Evolutionary conservation across 106 monocot genomes (phyloP).

Genomic region (Alisma plantagoaquatica): DNA sequence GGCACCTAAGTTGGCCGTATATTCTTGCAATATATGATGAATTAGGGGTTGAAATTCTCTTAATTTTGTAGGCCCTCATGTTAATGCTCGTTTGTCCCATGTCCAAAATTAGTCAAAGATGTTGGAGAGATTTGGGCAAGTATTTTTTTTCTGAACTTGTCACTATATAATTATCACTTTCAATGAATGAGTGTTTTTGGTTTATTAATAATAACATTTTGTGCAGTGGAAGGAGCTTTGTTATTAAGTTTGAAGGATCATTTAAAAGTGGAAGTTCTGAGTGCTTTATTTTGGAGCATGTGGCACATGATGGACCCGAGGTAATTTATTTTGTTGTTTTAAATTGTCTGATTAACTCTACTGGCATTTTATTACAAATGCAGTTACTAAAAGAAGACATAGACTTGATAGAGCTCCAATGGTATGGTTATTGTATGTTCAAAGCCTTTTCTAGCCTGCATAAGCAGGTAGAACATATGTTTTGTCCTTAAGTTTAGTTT

Average conservation of each 20-base stretch:
- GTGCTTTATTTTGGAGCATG: conserved; percentile 91
- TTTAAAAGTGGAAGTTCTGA: conserved; percentile 56
- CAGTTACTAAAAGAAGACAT: conserved; percentile 84
- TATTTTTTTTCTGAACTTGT: background rate
- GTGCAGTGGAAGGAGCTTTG: conserved; percentile 68
- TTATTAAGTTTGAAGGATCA: conserved; percentile 83
- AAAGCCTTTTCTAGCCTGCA: conserved; percentile 87
- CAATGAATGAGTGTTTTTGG: background rate
- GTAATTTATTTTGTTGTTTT: no score
- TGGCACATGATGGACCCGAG: conserved; percentile 97
- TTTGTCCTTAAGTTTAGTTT: no score
- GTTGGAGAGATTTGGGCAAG: conserved; percentile 93
- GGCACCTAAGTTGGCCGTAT: no score
- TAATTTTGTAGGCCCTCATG: conserved; percentile 84
- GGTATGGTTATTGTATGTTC: conserved; percentile 96
- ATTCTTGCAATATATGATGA: no score
- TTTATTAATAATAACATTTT: no score
- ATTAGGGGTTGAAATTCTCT: no score
- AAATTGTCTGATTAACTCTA: no score
- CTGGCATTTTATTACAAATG: no score
- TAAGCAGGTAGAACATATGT: no score
- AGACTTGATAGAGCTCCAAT: conserved; percentile 55
- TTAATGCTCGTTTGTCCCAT: conserved; percentile 76
- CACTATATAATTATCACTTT: background rate
- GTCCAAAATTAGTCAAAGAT: conserved; percentile 86